Base-by-base conservation (phyloP, 306 rosid genomes). In the Fagus sylvatica region DNA sequence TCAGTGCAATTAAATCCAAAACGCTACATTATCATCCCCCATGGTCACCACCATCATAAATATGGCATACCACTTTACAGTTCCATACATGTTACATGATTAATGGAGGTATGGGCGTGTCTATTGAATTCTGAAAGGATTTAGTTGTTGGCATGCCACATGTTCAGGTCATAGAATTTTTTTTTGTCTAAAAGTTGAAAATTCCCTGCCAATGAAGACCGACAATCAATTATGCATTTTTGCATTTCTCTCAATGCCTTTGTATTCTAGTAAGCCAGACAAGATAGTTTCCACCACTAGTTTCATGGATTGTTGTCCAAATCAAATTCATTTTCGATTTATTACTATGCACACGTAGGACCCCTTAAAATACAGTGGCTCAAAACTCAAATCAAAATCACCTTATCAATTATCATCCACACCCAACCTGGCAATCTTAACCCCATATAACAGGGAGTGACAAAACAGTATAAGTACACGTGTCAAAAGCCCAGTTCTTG, bases 401-500 rank as follows among this genome's bases (percentile, higher is more conserved):
- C 51, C 51, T 46, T 10, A 46, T 4, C 51, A 22, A 22, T 22
- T 43, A 22, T 68, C 33, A 7, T 62, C 69, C 1, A 32, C 39
- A 0, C 39, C 34, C 57, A n/a, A 22, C 11, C 33, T 22, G 28
- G 28, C 28, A 22, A 22, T 22, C 28, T 22, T 22, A 22, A 22
- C 28, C 28, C 28, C 28, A 22, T 57, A 39, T 68, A 32, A 46
- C 48, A 13, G 41, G 61, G 34, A 66, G 55, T 62, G 82, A 55
- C 76, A 71, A 11, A 43, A 76, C 77, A 79, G 76, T 69, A 22
- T 22, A 32, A 43, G 76, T 36, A 78, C 75, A 76, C 88, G 86
- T 81, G 84, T 79, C 88, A 69, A 54, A 55, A 17, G 34, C 60
- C 72, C 76, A 78, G 57, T 86, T 82, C 74, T 17, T 55, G 69